phyloP scores from a whole-genome alignment of 2,329 filamentous ascomycete species.

The Fusarium concolor region DNA sequence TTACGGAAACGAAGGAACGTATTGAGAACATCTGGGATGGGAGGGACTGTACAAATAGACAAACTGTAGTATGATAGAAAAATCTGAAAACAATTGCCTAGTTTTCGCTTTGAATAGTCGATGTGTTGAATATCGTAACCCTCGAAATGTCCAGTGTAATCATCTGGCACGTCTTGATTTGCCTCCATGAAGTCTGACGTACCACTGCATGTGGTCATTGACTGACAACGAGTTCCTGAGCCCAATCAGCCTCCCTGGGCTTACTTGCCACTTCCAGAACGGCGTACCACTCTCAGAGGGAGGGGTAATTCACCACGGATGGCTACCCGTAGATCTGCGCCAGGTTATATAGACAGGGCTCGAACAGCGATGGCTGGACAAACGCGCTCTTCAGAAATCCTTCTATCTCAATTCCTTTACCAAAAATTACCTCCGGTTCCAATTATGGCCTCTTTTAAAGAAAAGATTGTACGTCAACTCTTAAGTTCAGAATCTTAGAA shows the following conservation, averaged over 20 bases:
- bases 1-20: constrained; percentile 18
- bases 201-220: background rate
- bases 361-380: background rate
- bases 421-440: background rate
- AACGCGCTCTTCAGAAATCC: background rate
- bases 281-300: background rate
- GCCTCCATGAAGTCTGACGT: background rate
- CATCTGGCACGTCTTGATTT: background rate
- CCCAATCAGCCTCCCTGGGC: background rate
- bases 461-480: constrained; percentile 1
- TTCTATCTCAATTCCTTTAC: background rate
- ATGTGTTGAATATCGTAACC: no score
- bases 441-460: background rate
- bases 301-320: background rate
- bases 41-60: background rate
- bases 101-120: no score
- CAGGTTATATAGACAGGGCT: background rate
- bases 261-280: constrained; percentile 20
- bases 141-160: no score
- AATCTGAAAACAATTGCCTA: no score
- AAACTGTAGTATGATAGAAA: background rate
- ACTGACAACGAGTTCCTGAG: background rate
- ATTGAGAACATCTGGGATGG: constrained; percentile 20
- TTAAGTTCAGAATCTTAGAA: fast-evolving
- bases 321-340: no score